Evolutionary conservation across 176 grass and related monocot genomes (phyloP).

Genomic region (Metroxylon sagu): DNA sequence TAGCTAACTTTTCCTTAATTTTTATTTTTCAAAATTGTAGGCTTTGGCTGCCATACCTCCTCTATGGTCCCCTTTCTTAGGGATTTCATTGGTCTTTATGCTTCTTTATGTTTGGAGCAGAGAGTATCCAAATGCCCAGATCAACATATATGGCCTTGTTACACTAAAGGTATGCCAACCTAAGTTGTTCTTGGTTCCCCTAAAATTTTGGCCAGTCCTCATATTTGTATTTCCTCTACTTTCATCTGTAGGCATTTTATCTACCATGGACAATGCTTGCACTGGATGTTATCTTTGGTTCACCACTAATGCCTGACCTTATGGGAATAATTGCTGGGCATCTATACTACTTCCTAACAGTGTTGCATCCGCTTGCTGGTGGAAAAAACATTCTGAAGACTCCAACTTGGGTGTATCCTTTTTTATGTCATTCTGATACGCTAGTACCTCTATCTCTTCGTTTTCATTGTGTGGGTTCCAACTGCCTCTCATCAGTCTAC

Average conservation of each 20-base stretch:
- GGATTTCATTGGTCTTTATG: conserved; percentile 71
- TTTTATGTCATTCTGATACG: conserved; percentile 7
- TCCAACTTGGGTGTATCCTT: conserved; percentile 94
- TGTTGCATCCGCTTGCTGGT: conserved; percentile 64
- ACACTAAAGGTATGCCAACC: conserved; percentile 53
- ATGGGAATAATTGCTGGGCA: conserved; percentile 83
- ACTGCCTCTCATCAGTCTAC: no score
- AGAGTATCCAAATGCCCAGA: conserved; percentile 82
- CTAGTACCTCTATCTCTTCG: no score
- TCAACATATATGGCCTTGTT: conserved; percentile 81
- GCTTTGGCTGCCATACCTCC: conserved; percentile 49
- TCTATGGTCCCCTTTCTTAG: conserved; percentile 21
- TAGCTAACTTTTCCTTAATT: no score
- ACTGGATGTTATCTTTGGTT: conserved; percentile 85
- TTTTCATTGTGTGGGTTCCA: no score
- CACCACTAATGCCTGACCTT: conserved; percentile 45
- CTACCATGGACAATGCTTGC: conserved; percentile 92
- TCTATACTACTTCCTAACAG: conserved; percentile 82
- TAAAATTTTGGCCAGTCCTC: no score
- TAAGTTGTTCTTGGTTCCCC: background rate
- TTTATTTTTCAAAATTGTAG: conserved; percentile 14
- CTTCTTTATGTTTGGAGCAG: conserved; percentile 97
- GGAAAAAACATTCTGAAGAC: conserved; percentile 89
- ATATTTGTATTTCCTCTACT: conserved; percentile 1
- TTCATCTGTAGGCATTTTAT: conserved; percentile 75